Percentiles rank a stretch among this genome's conserved stretches.
Evolutionary conservation across 495 filamentous ascomycete species (phyloP).

Genomic region (Penicillium cataractarum): DNA sequence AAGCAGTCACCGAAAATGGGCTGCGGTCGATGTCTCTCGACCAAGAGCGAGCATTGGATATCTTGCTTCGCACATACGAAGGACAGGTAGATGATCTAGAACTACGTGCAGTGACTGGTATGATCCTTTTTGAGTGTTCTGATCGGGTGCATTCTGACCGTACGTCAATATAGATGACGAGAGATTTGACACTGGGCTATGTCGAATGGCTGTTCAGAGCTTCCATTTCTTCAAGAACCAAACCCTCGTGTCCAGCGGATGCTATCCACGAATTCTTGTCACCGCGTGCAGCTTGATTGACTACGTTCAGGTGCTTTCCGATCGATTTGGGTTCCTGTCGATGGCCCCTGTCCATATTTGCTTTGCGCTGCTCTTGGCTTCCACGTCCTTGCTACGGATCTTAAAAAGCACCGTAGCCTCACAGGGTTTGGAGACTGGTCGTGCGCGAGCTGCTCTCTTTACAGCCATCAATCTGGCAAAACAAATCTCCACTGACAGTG

Average conservation of each 20-base stretch:
- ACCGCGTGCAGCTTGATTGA: constrained; percentile 45
- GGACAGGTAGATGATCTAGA: constrained; percentile 39
- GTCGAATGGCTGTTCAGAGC: constrained; percentile 42
- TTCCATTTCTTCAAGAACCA: constrained; percentile 50
- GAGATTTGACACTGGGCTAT: constrained; percentile 34
- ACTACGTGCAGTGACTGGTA: constrained; percentile 35
- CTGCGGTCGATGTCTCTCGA: constrained; percentile 42
- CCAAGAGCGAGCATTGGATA: constrained; percentile 42
- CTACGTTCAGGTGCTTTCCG: constrained; percentile 28
- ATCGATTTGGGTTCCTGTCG: constrained; percentile 25
- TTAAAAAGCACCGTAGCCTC: constrained; percentile 38
- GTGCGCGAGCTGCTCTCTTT: constrained; percentile 39
- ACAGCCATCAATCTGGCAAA: constrained; percentile 43
- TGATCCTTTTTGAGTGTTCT: background rate
- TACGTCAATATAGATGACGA: constrained; percentile 31
- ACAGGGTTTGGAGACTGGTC: constrained; percentile 35
- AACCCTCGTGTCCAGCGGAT: constrained; percentile 31
- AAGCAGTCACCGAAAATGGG: constrained; percentile 40
- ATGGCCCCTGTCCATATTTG: constrained; percentile 37
- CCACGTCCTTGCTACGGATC: constrained; percentile 42
- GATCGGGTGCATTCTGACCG: background rate
- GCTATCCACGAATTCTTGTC: constrained; percentile 36
- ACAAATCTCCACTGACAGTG: constrained; percentile 41
- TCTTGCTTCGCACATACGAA: constrained; percentile 42
- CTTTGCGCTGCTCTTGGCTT: constrained; percentile 40